These are phyloP conservation scores for Tricholoma sp. DNA, from an alignment of 768 basidiomycete species.

Conservation along the genomic window DNA sequence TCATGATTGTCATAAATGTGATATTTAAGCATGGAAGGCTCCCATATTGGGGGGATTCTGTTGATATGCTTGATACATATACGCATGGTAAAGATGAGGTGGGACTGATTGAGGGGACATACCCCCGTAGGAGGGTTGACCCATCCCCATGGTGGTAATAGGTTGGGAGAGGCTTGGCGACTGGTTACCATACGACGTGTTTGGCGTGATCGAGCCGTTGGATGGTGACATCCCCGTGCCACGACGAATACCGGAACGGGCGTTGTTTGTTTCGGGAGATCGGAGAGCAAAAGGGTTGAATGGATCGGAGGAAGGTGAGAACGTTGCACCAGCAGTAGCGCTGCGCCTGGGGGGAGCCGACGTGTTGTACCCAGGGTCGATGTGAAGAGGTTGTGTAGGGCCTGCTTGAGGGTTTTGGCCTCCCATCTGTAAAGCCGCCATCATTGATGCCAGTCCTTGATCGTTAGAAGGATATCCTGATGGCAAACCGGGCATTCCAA, in stretches of 20 bases:
- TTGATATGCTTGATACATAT: constrained; percentile 83
- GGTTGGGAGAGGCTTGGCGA: constrained; percentile 57
- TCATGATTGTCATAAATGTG: constrained; percentile 41
- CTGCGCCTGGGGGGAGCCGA: constrained; percentile 33
- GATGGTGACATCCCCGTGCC: constrained; percentile 39
- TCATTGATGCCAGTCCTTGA: constrained; percentile 86
- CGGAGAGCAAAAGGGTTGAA: constrained; percentile 50
- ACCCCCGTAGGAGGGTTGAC: constrained; percentile 57
- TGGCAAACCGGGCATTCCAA: constrained; percentile 69
- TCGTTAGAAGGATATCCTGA: constrained; percentile 79
- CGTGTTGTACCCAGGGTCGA: constrained; percentile 57
- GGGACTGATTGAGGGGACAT: constrained; percentile 56
- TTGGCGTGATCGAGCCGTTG: constrained; percentile 39
- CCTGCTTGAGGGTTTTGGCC: constrained; percentile 81
- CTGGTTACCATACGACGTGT: constrained; percentile 46
- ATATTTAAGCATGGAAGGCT: constrained; percentile 59
- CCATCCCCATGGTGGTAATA: constrained; percentile 56
- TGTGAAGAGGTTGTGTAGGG: constrained; percentile 60
- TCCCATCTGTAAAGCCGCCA: constrained; percentile 89
- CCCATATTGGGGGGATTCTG: constrained; percentile 77
- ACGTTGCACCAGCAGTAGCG: constrained; percentile 30
- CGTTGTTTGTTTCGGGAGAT: constrained; percentile 39
- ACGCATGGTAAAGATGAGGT: constrained; percentile 69
- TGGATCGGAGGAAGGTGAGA: constrained; percentile 38
- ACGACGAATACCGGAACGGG: constrained; percentile 48